These are phyloP conservation scores for Acacia acuminata DNA, from an alignment of 306 rosid genomes.

Conservation along the genomic window DNA sequence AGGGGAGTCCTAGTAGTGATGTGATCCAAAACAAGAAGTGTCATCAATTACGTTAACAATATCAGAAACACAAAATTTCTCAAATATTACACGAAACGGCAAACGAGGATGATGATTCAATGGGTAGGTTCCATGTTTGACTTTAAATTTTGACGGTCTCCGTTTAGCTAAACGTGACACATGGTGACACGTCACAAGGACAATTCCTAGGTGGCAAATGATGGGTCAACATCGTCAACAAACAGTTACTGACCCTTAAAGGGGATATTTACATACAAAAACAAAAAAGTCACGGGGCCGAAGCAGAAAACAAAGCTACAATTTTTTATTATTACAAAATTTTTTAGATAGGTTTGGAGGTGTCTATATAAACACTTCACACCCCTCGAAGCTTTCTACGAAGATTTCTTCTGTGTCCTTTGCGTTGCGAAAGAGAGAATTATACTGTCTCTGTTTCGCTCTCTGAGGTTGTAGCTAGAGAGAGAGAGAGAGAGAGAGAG, in stretches of 20 bases:
- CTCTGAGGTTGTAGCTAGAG: background rate
- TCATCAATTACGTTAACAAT: background rate
- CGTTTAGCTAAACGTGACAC: background rate
- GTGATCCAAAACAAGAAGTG: background rate
- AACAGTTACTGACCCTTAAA: background rate
- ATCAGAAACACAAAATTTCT: background rate
- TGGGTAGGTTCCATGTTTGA: background rate
- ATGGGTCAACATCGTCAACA: background rate
- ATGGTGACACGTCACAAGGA: background rate
- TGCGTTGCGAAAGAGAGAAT: background rate
- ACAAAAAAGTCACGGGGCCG: background rate
- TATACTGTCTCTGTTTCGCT: background rate
- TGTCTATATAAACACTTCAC: background rate
- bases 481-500: background rate
- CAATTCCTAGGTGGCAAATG: background rate
- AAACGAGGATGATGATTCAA: background rate
- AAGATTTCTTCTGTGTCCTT: background rate
- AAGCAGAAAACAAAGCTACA: background rate
- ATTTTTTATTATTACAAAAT: background rate
- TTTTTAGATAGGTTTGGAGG: background rate
- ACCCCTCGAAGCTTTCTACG: background rate
- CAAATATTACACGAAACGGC: background rate
- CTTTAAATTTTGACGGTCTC: background rate
- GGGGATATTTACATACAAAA: too few relatives aligned
- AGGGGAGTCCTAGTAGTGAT: background rate